Conservation (phyloP, 208 protist genomes). For the Trichomonas vaginalis region DNA sequence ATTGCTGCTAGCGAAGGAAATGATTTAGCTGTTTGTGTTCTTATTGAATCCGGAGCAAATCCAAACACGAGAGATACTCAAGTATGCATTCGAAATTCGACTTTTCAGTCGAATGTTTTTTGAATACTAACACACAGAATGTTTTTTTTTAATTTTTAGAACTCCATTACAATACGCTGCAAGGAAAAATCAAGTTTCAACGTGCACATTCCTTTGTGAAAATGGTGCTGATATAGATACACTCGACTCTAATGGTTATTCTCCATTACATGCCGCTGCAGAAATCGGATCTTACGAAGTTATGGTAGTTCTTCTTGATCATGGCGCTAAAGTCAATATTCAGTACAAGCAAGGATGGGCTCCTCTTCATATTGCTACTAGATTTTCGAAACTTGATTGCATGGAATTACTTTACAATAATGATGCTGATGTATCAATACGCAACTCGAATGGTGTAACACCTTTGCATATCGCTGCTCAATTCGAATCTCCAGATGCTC, state of each 20-base stretch:
- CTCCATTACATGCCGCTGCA: not conserved
- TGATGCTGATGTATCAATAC: not conserved
- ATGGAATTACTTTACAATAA: not conserved
- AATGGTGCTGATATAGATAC: not conserved
- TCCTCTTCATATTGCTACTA: conserved; percentile 11
- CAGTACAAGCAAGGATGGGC: not conserved
- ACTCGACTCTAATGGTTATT: not conserved
- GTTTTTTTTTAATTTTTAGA: not conserved
- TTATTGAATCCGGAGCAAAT: not conserved
- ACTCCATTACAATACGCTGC: not conserved
- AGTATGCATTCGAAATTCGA: not conserved
- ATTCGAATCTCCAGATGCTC: not conserved
- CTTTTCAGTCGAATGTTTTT: not conserved
- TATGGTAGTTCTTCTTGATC: not conserved
- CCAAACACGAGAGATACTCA: not conserved
- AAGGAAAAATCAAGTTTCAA: not conserved
- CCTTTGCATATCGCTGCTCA: not conserved
- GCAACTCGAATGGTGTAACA: not conserved
- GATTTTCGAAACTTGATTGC: not conserved
- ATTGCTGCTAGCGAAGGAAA: not conserved
- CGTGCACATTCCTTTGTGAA: not conserved
- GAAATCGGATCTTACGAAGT: not conserved
- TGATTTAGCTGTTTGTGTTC: not conserved
- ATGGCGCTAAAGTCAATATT: not conserved
- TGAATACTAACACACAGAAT: not conserved